A percentile compares a stretch with the other conserved stretches of the same genome.
Evolutionary conservation across 495 filamentous ascomycete species (phyloP).

Genomic region (Xylaria intraflava): DNA sequence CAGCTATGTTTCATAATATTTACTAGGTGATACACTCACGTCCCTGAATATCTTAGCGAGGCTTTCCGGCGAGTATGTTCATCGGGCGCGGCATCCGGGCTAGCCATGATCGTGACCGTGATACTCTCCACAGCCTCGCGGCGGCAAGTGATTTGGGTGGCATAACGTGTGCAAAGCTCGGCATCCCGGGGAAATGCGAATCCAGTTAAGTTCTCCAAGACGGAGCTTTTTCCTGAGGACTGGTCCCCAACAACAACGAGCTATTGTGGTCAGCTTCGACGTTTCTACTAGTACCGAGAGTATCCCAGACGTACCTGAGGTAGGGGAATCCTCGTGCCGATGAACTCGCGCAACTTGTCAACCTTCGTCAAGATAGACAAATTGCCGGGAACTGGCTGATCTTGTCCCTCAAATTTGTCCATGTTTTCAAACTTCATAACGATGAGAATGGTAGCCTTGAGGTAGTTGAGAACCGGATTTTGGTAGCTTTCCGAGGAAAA

Average conservation of each 20-base stretch:
- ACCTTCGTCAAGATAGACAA: conserved; percentile 27
- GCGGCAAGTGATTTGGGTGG: conserved; percentile 52
- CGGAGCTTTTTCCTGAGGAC: conserved; percentile 48
- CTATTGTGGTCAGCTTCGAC: conserved; percentile 13
- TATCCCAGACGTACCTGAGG: conserved; percentile 25
- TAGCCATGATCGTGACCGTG: conserved; percentile 42
- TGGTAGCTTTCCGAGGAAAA: background rate
- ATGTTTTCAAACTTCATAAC: conserved; percentile 10
- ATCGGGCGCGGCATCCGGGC: conserved; percentile 14
- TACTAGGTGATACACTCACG: conserved; percentile 11
- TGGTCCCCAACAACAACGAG: conserved; percentile 46
- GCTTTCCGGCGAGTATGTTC: conserved; percentile 15
- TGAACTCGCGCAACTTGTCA: conserved; percentile 34
- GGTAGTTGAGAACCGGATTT: background rate
- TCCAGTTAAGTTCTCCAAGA: conserved; percentile 46
- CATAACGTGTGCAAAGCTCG: conserved; percentile 53
- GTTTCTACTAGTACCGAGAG: background rate
- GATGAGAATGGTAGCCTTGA: background rate
- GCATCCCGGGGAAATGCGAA: conserved; percentile 46
- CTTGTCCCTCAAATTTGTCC: background rate
- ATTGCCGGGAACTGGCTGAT: conserved; percentile 14
- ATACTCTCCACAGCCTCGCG: conserved; percentile 29
- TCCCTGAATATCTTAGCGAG: conserved; percentile 26
- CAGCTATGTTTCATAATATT: background rate
- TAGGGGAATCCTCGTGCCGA: conserved; percentile 32